Conservation (phyloP, 192 early-diverging fungal species). For the Mortierella antarctica region DNA sequence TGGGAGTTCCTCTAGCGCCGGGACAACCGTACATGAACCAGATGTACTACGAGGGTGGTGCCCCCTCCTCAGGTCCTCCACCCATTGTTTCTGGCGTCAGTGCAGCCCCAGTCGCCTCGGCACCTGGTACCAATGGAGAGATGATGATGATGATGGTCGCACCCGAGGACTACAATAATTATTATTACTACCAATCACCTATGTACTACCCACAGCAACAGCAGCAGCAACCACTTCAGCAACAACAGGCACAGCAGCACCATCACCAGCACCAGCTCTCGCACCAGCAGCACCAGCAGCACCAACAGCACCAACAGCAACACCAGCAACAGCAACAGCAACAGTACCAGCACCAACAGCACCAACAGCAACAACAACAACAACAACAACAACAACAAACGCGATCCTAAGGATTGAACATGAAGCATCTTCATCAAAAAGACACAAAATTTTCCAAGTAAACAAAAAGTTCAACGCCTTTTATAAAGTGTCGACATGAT, state of each 20-base stretch:
- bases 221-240: conserved; percentile 9
- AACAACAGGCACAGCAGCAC: conserved; percentile 8
- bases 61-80: conserved; percentile 20
- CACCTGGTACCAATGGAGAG: conserved; percentile 19
- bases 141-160: conserved; percentile 50
- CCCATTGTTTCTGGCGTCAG: background rate
- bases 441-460: background rate
- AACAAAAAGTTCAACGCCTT: background rate
- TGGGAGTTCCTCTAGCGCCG: conserved; percentile 41
- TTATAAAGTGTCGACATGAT: background rate
- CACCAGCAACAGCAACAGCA: background rate
- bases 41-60: conserved; percentile 38
- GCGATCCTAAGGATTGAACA: too few species aligned
- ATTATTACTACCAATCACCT: conserved; percentile 40
- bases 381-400: too few species aligned
- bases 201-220: conserved; percentile 37
- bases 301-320: background rate
- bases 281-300: background rate
- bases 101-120: conserved; percentile 1
- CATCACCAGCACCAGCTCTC: background rate
- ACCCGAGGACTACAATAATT: conserved; percentile 48
- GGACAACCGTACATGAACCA: conserved; percentile 40
- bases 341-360: too few species aligned
- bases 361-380: too few species aligned
- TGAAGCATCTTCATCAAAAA: too few species aligned